Percentiles rank a stretch among this genome's conserved stretches.
These are phyloP conservation scores for Pelargonium cotyledonis DNA, from an alignment of 441 rosid genomes.

Conservation along the genomic window DNA sequence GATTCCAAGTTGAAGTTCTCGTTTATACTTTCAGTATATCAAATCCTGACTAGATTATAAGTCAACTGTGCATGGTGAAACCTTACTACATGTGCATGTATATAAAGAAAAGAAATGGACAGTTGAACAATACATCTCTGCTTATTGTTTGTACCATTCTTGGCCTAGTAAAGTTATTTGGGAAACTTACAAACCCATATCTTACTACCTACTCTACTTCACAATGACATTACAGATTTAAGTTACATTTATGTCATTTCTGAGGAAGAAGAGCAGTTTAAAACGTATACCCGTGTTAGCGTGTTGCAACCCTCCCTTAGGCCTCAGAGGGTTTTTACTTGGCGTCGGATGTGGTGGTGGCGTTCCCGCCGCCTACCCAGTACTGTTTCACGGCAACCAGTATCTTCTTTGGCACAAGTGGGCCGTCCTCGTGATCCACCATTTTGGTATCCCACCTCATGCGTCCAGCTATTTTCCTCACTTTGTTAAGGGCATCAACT, in stretches of 20 bases:
- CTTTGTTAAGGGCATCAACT: slow-evolving; percentile 5
- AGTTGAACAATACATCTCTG: not conserved
- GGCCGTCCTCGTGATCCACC: slow-evolving; percentile 8
- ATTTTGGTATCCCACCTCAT: slow-evolving; percentile 6
- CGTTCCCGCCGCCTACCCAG: slow-evolving; percentile 57
- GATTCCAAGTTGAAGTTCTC: too few species aligned
- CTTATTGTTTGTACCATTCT: not conserved
- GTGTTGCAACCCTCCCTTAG: too few species aligned
- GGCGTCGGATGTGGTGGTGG: slow-evolving; percentile 41
- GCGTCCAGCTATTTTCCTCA: not conserved
- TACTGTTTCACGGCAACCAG: slow-evolving; percentile 62
- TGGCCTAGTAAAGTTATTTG: too few species aligned
- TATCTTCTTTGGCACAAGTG: not conserved
- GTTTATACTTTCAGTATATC: too few species aligned
- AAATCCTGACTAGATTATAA: too few species aligned
- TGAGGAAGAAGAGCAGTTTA: too few species aligned
- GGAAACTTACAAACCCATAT: too few species aligned
- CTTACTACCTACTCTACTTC: too few species aligned
- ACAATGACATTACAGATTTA: not conserved
- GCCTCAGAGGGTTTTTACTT: slow-evolving; percentile 18
- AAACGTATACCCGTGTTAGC: too few species aligned
- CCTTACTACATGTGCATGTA: too few species aligned
- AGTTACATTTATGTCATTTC: not conserved
- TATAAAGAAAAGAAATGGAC: too few species aligned
- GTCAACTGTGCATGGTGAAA: too few species aligned